These are phyloP conservation scores for Arabidopsis thaliana DNA, from an alignment of 345 rosid genomes.

Conservation along the genomic window TAIR10.1 NC_003074.8:16624001-16624500, in stretches of 20 bases:
- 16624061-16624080: constrained; percentile 5
- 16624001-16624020: constrained; percentile 92
- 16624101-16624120: background rate
- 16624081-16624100: constrained; percentile 2
- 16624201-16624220: constrained; percentile 91
- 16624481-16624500: too few species aligned
- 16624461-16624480: too few species aligned
- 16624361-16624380: constrained; percentile 85
- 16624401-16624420: background rate
- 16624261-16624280: background rate
- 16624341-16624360: constrained; percentile 78
- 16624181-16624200: constrained; percentile 95
- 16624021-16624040: constrained; percentile 95
- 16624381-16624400: constrained; percentile 69
- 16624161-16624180: constrained; percentile 96
- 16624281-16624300: background rate
- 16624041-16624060: constrained; percentile 95
- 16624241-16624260: background rate
- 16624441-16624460: background rate
- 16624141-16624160: background rate
- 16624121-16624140: constrained; percentile 3
- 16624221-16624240: constrained; percentile 43
- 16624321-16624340: constrained; percentile 71
- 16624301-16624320: constrained; percentile 89
- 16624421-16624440: background rate